Conservation (phyloP, 2,329 filamentous ascomycete genomes). For the Colletotrichum viniferum region DNA sequence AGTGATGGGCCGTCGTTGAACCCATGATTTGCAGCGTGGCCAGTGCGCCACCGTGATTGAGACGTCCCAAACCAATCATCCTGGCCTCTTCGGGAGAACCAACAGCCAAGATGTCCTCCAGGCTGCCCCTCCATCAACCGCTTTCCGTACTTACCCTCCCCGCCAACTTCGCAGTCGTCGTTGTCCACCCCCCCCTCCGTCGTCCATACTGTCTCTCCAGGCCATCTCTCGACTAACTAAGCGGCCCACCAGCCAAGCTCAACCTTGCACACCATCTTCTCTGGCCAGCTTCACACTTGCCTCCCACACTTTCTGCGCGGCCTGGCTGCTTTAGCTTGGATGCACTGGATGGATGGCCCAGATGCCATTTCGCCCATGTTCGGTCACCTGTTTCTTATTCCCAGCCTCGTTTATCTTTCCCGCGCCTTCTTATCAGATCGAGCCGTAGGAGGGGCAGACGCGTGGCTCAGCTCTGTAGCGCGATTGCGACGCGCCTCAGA, state of each 20-base stretch:
- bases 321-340: neutral
- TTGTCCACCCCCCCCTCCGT: neutral
- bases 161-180: neutral
- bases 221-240: neutral
- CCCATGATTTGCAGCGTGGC: constrained; percentile 21
- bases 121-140: neutral
- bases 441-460: neutral
- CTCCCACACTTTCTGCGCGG: neutral
- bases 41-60: constrained; percentile 4
- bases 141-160: neutral
- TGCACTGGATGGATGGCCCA: neutral
- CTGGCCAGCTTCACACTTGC: neutral
- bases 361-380: neutral
- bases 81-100: neutral
- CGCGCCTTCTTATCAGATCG: neutral
- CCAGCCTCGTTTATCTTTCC: neutral
- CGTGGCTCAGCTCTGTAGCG: neutral
- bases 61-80: constrained; percentile 9
- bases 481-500: neutral
- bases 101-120: constrained; percentile 1
- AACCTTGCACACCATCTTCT: constrained; percentile 13
- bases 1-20: constrained; percentile 6
- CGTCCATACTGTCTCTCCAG: neutral
- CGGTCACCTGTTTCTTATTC: neutral
- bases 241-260: constrained; percentile 1